Evolutionary conservation across 495 filamentous ascomycete genomes (phyloP).

Genomic region (Articulospora tetracladia): DNA sequence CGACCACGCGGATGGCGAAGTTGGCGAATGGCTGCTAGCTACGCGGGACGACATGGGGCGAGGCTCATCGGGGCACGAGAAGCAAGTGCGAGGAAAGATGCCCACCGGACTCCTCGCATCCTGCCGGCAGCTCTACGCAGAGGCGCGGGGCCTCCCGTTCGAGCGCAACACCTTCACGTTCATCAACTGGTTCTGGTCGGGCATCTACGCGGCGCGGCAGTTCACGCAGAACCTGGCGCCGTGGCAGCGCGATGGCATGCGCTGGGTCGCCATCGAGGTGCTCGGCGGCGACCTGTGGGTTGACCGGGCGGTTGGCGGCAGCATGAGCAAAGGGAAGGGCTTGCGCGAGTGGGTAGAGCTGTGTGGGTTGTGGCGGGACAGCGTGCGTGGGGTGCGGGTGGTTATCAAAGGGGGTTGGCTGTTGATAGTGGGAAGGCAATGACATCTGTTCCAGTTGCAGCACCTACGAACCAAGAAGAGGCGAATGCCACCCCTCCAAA

Average conservation of each 20-base stretch:
- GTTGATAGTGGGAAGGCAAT: not conserved
- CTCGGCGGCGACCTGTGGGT: constrained; percentile 9
- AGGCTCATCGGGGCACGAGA: too few relatives aligned
- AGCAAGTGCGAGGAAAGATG: constrained; percentile 10
- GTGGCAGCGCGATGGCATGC: constrained; percentile 11
- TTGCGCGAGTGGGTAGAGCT: constrained; percentile 11
- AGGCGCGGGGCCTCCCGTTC: constrained; percentile 7
- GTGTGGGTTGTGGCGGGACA: constrained; percentile 13
- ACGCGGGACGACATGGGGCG: too few relatives aligned
- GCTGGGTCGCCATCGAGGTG: constrained; percentile 14
- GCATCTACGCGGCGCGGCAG: constrained; percentile 11
- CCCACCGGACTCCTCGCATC: constrained; percentile 4
- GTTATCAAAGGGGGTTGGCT: constrained; percentile 9
- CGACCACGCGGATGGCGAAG: not conserved
- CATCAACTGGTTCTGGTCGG: constrained; percentile 20
- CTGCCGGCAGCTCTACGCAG: constrained; percentile 14
- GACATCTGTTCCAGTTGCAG: too few relatives aligned
- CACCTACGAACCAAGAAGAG: constrained; percentile 8
- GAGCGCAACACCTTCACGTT: constrained; percentile 10
- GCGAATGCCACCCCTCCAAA: constrained; percentile 23
- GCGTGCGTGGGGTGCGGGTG: constrained; percentile 7
- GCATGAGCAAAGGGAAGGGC: not conserved
- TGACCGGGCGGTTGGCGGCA: not conserved
- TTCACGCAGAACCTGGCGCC: constrained; percentile 4
- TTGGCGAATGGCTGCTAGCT: not conserved